These are phyloP conservation scores for Dothideomycetes sp. DNA, from an alignment of 2,329 filamentous ascomycete species.

Conservation along the genomic window DNA sequence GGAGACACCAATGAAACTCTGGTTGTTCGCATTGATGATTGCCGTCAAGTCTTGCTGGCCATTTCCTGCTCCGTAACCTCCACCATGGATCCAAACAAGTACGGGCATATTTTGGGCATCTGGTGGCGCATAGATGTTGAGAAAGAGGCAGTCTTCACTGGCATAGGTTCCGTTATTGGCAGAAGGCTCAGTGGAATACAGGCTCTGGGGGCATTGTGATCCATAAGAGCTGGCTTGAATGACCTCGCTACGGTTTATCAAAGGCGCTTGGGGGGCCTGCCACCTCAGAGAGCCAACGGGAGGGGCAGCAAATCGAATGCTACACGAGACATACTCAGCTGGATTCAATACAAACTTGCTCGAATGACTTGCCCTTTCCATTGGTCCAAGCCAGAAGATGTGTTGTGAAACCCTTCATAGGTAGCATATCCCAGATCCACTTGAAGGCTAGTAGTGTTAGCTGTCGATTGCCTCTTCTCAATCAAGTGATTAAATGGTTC, in stretches of 20 bases:
- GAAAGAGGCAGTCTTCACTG: slow-evolving; percentile 48
- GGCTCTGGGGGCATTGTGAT: slow-evolving; percentile 15
- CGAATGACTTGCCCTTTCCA: slow-evolving; percentile 8
- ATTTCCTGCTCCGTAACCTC: slow-evolving; percentile 26
- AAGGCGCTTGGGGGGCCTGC: slow-evolving; percentile 17
- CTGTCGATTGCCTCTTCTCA: slow-evolving; percentile 4
- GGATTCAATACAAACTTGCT: not conserved
- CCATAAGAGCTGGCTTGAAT: slow-evolving; percentile 12
- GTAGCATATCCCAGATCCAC: slow-evolving; percentile 8
- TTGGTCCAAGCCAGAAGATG: slow-evolving; percentile 5
- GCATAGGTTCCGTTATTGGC: slow-evolving; percentile 10
- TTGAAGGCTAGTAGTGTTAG: slow-evolving; percentile 1
- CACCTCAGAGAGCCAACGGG: slow-evolving; percentile 15
- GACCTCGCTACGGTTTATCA: slow-evolving; percentile 13
- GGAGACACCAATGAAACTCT: slow-evolving; percentile 19
- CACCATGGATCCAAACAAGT: slow-evolving; percentile 35
- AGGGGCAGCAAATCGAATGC: slow-evolving; percentile 17
- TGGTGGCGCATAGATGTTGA: slow-evolving; percentile 41
- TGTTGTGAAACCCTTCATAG: slow-evolving; percentile 6
- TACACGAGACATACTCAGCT: slow-evolving; percentile 1
- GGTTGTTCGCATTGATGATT: slow-evolving; percentile 36
- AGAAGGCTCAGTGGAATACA: not conserved
- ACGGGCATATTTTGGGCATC: slow-evolving; percentile 30
- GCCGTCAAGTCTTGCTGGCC: slow-evolving; percentile 27
- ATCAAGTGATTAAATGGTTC: slow-evolving; percentile 7